Evolutionary conservation across 106 monocot genomes (phyloP), one percentile per base, ranked within the genome.

Genomic region (Allium sativum): DNA sequence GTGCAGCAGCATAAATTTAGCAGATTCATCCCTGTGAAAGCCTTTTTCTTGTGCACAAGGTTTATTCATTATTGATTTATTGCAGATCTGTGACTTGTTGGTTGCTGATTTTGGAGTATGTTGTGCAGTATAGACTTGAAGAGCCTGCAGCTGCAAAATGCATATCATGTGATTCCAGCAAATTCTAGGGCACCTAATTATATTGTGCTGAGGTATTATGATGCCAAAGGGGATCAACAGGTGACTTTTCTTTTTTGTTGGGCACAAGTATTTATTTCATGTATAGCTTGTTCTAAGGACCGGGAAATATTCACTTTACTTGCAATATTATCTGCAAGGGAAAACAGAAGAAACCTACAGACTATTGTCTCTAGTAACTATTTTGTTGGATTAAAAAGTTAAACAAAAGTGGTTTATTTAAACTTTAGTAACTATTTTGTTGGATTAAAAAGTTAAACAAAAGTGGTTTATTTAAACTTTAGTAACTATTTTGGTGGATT

Each of bases 161-260:
- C 88, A 13, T 88, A 82, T 76, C 90, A 98, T 74, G 87, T 91
- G 55, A 85, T 98, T 43, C 96, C 96, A 0, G 87, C 84, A 7
- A 91, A 57, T 47, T 98, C 91, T 18, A 84, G 91, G 7, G 87
- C 96, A 2, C 72, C 87, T 13, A 98, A 98, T 73, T 98, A 98
- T 72, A 77, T 98, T 5, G 87, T 90, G 13, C 84, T 96, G 12
- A 67, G 77, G 60, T 96, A 82, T 62, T 87, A 87, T 21, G 96
- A 96, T 68, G 65, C 70, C 22, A 87, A 80, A 72, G 77, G 70
- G 59, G 82, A 87, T 57, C 70, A 68, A 42, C 69, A 70, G 61
- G 79, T 76, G 22, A 67, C 52, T 48, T 21, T 7, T n/a, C 8
- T n/a, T n/a, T n/a, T n/a, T n/a, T n/a, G n/a, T 48, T 62, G 8